phyloP scores from a whole-genome alignment of 208 protist species.

The Crithidia sp. region DNA sequence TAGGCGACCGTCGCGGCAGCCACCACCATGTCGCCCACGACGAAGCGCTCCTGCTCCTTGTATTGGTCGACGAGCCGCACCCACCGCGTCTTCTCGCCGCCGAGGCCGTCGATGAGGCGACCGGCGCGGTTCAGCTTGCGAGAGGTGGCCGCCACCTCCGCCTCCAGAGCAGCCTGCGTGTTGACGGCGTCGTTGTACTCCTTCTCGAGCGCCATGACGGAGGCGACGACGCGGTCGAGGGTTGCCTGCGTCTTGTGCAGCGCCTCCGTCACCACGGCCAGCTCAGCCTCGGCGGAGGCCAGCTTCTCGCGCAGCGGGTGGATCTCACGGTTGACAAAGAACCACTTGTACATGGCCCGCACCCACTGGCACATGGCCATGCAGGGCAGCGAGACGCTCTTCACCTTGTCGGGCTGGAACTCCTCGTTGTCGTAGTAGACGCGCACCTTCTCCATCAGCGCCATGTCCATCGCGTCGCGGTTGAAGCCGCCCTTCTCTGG shows the following conservation, averaged over 20 bases:
- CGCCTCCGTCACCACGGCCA: constrained; percentile 87
- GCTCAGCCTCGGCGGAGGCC: constrained; percentile 85
- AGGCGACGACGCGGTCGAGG: constrained; percentile 93
- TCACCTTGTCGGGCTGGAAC: constrained; percentile 92
- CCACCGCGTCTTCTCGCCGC: constrained; percentile 96
- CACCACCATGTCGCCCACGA: constrained; percentile 97
- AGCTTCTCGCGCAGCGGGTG: constrained; percentile 92
- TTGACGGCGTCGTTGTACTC: constrained; percentile 93
- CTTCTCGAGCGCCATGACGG: constrained; percentile 93
- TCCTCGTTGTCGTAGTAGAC: constrained; percentile 94
- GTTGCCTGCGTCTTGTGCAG: constrained; percentile 90
- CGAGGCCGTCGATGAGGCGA: constrained; percentile 96
- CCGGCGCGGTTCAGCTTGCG: constrained; percentile 95
- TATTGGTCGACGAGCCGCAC: constrained; percentile 90
- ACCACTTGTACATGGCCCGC: constrained; percentile 97
- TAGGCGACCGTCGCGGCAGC: constrained; percentile 96
- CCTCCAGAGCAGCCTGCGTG: constrained; percentile 94
- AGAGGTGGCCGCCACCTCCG: constrained; percentile 94
- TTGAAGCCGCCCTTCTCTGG: constrained; percentile 88
- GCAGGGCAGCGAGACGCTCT: constrained; percentile 95
- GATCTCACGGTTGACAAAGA: constrained; percentile 96
- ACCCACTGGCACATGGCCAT: constrained; percentile 98
- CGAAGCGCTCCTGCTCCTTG: constrained; percentile 78
- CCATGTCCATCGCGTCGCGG: constrained; percentile 94
- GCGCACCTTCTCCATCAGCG: constrained; percentile 94